Base-by-base conservation (phyloP, 352 stramenopile genomes). In the Pelagophyceae sp. region DNA sequence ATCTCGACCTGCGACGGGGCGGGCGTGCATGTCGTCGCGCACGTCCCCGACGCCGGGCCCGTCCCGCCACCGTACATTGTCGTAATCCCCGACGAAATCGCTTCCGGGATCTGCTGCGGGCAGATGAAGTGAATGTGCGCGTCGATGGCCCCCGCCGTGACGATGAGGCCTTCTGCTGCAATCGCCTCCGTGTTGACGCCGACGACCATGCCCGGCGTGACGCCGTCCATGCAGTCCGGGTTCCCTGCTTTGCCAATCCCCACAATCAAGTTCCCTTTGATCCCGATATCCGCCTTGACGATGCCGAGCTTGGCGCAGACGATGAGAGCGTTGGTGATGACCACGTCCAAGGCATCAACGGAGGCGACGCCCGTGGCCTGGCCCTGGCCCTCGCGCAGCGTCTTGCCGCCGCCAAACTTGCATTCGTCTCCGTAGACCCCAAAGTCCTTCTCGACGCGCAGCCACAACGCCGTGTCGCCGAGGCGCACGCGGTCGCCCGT, bases 111-210 rank as follows among this genome's bases (percentile, higher is more conserved):
- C 50, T 97, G 88, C 81, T 96, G 91, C 1, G 95, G 94, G 80
- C 95, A 98, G 80, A 98, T 98, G 78, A 95, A 98, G 85, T 98
- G 95, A 51, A 98, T 90, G 80, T 98, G 95, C 20, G 93, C 90
- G 82, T 98, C 95, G 63, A 98, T 91, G 38, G 91, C 95, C 69
- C 95, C 95, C 31, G 94, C 91, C 6, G 95, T 98, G 15, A 98
- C 76, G 86, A 98, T 96, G 75, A 98, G 83, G 23, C 93, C 93
- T 87, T 98, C 94, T 71, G 91, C 95, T 19, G 94, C 94, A 83
- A 98, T 98, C 20, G 96, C 94, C 84, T 98, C 93, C 0, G 93
- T 98, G 80, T 92, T 94, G 38, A 94, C 87, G 74, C 90, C 91
- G 15, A 95, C 87, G 45, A 94, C 86, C 82, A 96, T 92, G 77